These are phyloP conservation scores for Cryphonectria naterciae DNA, from an alignment of 2,329 filamentous ascomycete species.

Conservation along the genomic window DNA sequence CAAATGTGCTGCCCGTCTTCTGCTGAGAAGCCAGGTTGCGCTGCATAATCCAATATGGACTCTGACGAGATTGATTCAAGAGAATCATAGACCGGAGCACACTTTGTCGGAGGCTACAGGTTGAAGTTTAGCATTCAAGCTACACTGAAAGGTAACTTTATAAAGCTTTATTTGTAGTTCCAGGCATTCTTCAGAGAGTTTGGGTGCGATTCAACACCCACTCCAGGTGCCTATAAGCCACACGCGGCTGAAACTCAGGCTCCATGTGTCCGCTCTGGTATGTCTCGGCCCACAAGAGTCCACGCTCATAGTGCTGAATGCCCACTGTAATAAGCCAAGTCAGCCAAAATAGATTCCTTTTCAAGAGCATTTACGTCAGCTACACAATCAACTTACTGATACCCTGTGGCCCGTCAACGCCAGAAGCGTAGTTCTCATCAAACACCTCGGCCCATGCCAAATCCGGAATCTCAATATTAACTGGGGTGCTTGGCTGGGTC, in stretches of 20 bases:
- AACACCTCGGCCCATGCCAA: slow-evolving; percentile 7
- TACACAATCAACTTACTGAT: slow-evolving; percentile 7
- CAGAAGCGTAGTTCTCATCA: not conserved
- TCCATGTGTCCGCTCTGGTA: slow-evolving; percentile 42
- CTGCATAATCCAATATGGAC: too few relatives aligned
- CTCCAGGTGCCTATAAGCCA: slow-evolving; percentile 40
- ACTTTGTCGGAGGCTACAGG: too few relatives aligned
- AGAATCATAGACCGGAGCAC: too few relatives aligned
- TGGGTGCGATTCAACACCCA: slow-evolving; percentile 36
- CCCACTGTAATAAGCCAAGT: slow-evolving; percentile 28
- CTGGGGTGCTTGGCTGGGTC: slow-evolving; percentile 18
- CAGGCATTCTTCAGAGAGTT: not conserved
- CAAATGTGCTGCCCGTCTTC: too few relatives aligned
- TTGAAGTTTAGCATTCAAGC: too few relatives aligned
- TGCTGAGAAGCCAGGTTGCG: too few relatives aligned
- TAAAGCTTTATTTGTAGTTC: not conserved
- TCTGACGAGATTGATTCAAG: too few relatives aligned
- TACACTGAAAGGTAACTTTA: too few relatives aligned
- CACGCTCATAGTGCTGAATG: slow-evolving; percentile 41
- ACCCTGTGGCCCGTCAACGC: slow-evolving; percentile 13
- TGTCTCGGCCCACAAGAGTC: slow-evolving; percentile 43
- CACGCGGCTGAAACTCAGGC: slow-evolving; percentile 41
- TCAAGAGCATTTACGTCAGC: slow-evolving; percentile 1
- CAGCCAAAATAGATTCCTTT: slow-evolving; percentile 28
- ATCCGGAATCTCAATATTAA: slow-evolving; percentile 14